These are phyloP conservation scores for Sporothrix variecibatus DNA, from an alignment of 2,329 filamentous ascomycete genomes.

Conservation along the genomic window DNA sequence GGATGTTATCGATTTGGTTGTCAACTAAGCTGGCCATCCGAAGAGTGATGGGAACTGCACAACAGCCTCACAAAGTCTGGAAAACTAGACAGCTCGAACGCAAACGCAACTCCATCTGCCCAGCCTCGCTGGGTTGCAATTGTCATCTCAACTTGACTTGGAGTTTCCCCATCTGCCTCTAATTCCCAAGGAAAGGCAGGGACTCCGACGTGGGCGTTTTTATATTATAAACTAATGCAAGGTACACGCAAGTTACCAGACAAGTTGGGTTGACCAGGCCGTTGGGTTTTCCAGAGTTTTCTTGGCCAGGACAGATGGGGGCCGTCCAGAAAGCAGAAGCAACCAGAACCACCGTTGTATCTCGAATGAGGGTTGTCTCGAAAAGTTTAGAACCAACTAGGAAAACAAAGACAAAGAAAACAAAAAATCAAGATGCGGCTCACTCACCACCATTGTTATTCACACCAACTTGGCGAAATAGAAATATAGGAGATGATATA, in stretches of 20 bases:
- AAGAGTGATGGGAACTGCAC: not conserved
- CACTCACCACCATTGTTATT: not conserved
- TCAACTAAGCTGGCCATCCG: not conserved
- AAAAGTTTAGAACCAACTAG: not conserved
- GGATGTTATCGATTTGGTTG: not conserved
- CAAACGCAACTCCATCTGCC: not conserved
- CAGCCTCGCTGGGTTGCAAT: not conserved
- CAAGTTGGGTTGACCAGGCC: not conserved
- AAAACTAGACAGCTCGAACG: not conserved
- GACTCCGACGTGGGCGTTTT: not conserved
- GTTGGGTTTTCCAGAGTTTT: not conserved
- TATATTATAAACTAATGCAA: conserved; percentile 10
- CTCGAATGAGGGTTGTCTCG: not conserved
- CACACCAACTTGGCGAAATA: not conserved
- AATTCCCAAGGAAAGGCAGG: not conserved
- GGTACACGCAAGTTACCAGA: not conserved
- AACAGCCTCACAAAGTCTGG: not conserved
- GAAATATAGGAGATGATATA: not conserved
- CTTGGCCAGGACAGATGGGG: not conserved
- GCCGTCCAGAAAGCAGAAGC: not conserved
- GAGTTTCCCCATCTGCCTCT: not conserved
- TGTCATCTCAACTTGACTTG: not conserved
- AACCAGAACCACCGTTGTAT: not conserved
- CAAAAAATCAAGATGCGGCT: not conserved
- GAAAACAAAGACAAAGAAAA: not conserved